Evolutionary conservation across 1,284 basidiomycete genomes (phyloP).

Genomic region (Fistulinella cinereoalba): DNA sequence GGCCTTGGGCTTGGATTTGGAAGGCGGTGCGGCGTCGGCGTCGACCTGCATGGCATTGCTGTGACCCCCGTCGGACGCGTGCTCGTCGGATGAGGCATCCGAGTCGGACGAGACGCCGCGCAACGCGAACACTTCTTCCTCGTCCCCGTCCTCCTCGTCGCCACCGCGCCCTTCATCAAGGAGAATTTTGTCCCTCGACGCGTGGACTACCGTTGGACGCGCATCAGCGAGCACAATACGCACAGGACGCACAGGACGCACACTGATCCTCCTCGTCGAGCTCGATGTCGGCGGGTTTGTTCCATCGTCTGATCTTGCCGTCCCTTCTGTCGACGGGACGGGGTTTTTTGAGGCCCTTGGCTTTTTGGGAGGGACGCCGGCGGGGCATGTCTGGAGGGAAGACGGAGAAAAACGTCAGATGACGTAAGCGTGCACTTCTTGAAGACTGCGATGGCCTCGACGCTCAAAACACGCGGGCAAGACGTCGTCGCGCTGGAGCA

Average conservation of each 20-base stretch:
- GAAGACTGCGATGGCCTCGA: too few species aligned
- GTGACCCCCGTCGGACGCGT: conserved; percentile 44
- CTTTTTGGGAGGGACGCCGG: conserved; percentile 22
- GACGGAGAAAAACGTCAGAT: not conserved
- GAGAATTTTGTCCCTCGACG: conserved; percentile 73
- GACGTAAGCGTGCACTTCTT: conserved; percentile 33
- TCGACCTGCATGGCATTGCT: conserved; percentile 52
- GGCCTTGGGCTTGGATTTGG: conserved; percentile 33
- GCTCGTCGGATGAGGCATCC: conserved; percentile 51
- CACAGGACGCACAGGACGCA: conserved; percentile 36
- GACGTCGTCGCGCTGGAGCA: too few species aligned
- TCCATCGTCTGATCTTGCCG: conserved; percentile 59
- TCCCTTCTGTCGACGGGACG: conserved; percentile 51
- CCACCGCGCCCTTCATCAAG: conserved; percentile 55
- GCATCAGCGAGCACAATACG: not conserved
- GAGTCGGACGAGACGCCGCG: conserved; percentile 35
- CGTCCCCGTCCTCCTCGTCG: conserved; percentile 37
- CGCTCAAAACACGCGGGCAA: conserved; percentile 5
- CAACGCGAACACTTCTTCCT: conserved; percentile 56
- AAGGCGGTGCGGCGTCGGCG: conserved; percentile 32
- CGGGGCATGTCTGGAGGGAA: conserved; percentile 22
- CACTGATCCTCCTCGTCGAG: conserved; percentile 76
- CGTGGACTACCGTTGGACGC: conserved; percentile 50
- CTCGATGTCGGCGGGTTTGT: conserved; percentile 61
- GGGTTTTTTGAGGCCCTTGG: conserved; percentile 27